Conservation (phyloP, 208 protist genomes). For the Wallacemonas sp. region DNA sequence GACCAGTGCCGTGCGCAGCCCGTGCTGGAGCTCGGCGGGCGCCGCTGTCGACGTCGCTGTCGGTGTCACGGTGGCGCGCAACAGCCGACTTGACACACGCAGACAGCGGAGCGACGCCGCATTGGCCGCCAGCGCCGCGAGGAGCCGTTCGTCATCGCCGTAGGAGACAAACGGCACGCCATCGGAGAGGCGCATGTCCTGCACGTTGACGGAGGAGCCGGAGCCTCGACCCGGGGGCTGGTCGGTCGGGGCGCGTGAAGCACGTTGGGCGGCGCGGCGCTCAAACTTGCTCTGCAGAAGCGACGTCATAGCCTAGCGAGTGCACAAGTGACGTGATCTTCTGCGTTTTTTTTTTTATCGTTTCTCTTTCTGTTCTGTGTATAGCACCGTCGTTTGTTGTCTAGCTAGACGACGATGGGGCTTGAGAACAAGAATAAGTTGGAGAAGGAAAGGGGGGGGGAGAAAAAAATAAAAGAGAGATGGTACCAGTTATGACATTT, state of each 20-base stretch:
- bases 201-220: too few relatives aligned
- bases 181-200: too few relatives aligned
- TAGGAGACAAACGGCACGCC: neutral
- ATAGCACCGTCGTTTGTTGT: too few relatives aligned
- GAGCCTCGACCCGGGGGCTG: too few relatives aligned
- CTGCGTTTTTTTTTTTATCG: slow-evolving; percentile 1
- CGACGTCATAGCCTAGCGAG: neutral
- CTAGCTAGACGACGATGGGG: too few relatives aligned
- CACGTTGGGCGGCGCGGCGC: neutral
- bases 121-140: slow-evolving; percentile 25
- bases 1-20: neutral
- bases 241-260: too few relatives aligned
- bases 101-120: slow-evolving; percentile 25
- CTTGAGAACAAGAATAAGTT: too few relatives aligned
- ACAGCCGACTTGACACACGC: slow-evolving; percentile 21
- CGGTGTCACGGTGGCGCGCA: neutral
- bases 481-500: too few relatives aligned
- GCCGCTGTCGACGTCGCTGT: neutral
- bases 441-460: too few relatives aligned
- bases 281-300: neutral
- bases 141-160: slow-evolving; percentile 11
- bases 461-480: too few relatives aligned
- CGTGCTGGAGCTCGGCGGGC: neutral
- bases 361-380: slow-evolving; percentile 19
- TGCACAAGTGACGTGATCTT: neutral